Conservation (phyloP, 352 stramenopile genomes). For the Blastocystis sp. region DNA sequence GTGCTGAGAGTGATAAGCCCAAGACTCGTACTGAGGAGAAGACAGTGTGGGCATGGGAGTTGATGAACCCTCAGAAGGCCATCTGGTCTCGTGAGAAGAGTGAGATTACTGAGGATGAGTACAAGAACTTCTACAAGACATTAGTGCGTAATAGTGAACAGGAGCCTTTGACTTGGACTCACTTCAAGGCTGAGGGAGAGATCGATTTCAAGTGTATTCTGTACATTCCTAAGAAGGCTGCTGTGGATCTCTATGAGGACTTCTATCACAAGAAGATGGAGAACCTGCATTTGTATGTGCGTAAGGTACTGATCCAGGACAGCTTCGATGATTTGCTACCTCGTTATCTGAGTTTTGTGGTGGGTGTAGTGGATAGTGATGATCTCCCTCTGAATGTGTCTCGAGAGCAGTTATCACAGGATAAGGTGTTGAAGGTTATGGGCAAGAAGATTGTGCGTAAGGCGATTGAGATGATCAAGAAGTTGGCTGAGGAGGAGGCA, state of each 20-base stretch:
- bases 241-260: constrained; percentile 77
- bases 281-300: constrained; percentile 91
- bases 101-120: constrained; percentile 92
- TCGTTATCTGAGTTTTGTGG: constrained; percentile 94
- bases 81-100: constrained; percentile 94
- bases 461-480: constrained; percentile 92
- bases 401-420: constrained; percentile 95
- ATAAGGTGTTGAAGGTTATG: constrained; percentile 97
- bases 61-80: constrained; percentile 89
- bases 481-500: constrained; percentile 74
- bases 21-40: constrained; percentile 82
- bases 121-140: constrained; percentile 94
- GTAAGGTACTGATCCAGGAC: constrained; percentile 96
- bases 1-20: constrained; percentile 70
- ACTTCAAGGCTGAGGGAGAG: constrained; percentile 98
- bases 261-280: constrained; percentile 81
- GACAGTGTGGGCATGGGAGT: constrained; percentile 86
- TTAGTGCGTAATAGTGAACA: constrained; percentile 74
- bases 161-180: constrained; percentile 87
- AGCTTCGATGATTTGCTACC: constrained; percentile 93
- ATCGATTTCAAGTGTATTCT: constrained; percentile 99
- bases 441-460: constrained; percentile 99
- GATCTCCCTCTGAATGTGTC: constrained; percentile 98
- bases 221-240: constrained; percentile 83
- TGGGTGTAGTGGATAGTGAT: constrained; percentile 96